Percentiles rank a stretch among this genome's conserved stretches.
These are phyloP conservation scores for Penicillium robsamsonii DNA, from an alignment of 495 filamentous ascomycete species.

Conservation along the genomic window DNA sequence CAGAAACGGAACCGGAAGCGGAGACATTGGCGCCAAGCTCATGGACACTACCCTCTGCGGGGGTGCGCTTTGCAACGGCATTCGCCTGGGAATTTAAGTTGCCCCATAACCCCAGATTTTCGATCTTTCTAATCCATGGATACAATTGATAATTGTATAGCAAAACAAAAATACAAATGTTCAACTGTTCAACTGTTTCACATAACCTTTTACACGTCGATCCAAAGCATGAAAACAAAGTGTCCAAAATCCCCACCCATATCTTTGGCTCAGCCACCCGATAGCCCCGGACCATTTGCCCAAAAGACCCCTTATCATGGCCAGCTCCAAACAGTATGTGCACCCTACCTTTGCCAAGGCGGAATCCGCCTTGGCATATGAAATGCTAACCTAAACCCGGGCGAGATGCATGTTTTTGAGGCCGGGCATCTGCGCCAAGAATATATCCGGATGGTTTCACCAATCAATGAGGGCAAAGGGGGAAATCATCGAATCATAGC, in stretches of 20 bases:
- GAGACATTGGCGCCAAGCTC: constrained; percentile 8
- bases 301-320: neutral
- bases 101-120: neutral
- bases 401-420: neutral
- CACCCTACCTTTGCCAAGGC: constrained; percentile 2
- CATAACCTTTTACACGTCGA: neutral
- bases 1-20: neutral
- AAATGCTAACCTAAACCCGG: constrained; percentile 1
- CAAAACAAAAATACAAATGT: too few species aligned
- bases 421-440: neutral
- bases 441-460: neutral
- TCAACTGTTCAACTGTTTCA: neutral
- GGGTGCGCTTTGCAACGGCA: constrained; percentile 7
- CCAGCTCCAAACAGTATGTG: neutral
- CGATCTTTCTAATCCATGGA: too few species aligned
- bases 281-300: neutral
- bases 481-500: neutral
- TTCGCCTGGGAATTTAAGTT: neutral
- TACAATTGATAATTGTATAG: too few species aligned
- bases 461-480: neutral
- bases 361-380: neutral
- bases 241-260: neutral
- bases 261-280: constrained; percentile 7
- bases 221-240: neutral
- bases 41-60: constrained; percentile 1